Percentiles rank a stretch among this genome's conserved stretches.
Conservation (phyloP, 225 moss, liverwort and hornwort genomes). For the Marchantia polymorpha region DNA sequence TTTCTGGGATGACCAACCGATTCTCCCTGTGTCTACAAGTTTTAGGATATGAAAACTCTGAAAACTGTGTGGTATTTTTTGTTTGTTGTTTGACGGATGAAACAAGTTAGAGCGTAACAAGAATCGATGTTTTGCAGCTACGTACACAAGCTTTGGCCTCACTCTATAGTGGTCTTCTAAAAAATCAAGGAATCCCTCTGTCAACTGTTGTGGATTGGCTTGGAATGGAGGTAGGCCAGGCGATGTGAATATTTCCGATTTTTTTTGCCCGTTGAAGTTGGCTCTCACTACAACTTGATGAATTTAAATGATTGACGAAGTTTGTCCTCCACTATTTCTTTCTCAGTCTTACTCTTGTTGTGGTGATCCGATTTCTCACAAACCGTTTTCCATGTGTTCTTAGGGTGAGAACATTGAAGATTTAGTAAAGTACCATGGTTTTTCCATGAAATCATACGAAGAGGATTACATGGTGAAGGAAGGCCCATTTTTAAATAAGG, state of each 20-base stretch:
- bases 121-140: slow-evolving; percentile 49
- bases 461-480: slow-evolving; percentile 83
- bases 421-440: slow-evolving; percentile 76
- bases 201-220: slow-evolving; percentile 71
- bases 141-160: slow-evolving; percentile 89
- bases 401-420: slow-evolving; percentile 80
- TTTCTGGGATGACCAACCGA: too few relatives aligned
- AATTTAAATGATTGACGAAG: neutral
- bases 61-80: too few relatives aligned
- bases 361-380: neutral
- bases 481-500: slow-evolving; percentile 58
- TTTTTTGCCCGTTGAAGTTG: neutral
- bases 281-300: too few relatives aligned
- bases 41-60: too few relatives aligned
- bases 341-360: neutral
- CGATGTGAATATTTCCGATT: neutral
- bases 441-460: slow-evolving; percentile 74
- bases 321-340: neutral
- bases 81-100: too few relatives aligned
- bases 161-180: slow-evolving; percentile 79
- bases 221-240: slow-evolving; percentile 73
- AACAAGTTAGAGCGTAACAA: too few relatives aligned
- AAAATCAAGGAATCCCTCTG: slow-evolving; percentile 85
- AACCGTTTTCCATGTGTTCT: neutral
- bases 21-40: too few relatives aligned